Percentiles rank a stretch among this genome's conserved stretches.
Evolutionary conservation across 371 early-diverging fungal species (phyloP).

Genomic region (Apophysomyces variabilis): DNA sequence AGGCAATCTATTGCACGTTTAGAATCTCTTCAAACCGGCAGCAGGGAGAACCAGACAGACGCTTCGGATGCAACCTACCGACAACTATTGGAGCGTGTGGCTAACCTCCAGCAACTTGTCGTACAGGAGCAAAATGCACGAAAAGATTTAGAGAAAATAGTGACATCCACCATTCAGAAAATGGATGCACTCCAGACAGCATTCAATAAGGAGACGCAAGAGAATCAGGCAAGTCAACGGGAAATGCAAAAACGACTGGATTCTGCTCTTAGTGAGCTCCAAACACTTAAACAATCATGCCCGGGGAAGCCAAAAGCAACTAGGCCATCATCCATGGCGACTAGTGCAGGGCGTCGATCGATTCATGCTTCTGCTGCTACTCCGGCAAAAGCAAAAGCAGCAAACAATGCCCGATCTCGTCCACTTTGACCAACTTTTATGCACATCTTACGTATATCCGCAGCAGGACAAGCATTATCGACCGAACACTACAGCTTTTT

Average conservation of each 20-base stretch:
- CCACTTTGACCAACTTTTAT: neutral
- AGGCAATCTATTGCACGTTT: neutral
- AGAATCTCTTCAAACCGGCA: neutral
- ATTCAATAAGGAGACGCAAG: neutral
- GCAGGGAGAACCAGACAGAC: neutral
- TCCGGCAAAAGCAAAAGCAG: neutral
- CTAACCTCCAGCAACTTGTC: conserved; percentile 3
- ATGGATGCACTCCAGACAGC: conserved; percentile 6
- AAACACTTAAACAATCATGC: neutral
- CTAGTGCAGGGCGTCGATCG: neutral
- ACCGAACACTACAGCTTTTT: too few species aligned
- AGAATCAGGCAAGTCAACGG: neutral
- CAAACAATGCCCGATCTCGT: neutral
- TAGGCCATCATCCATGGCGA: neutral
- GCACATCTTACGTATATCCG: neutral
- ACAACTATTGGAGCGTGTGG: conserved; percentile 8
- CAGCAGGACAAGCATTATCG: neutral
- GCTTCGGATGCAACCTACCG: neutral
- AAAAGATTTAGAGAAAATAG: conserved; percentile 1
- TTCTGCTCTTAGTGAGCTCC: conserved; percentile 11
- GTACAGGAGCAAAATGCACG: neutral
- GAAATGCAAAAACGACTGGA: conserved; percentile 13
- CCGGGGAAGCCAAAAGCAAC: neutral
- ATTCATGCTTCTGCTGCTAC: neutral
- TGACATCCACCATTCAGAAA: neutral